Percentiles rank a stretch among this genome's conserved stretches.
These are phyloP conservation scores for Allomyces macrogynus DNA, from an alignment of 192 early-diverging fungal genomes.

Conservation along the genomic window DNA sequence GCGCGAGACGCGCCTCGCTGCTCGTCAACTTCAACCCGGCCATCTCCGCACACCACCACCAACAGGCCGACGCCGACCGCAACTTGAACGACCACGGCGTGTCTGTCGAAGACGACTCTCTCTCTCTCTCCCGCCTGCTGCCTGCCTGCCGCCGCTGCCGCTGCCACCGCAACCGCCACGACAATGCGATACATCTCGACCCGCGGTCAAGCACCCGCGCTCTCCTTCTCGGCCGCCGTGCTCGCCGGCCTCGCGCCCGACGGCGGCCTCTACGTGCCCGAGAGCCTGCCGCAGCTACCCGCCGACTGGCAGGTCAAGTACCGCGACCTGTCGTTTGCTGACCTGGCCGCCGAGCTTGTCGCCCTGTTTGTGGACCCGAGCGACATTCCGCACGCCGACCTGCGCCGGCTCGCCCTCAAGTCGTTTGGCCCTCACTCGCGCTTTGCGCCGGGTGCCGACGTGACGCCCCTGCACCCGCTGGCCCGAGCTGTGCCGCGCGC, in stretches of 20 bases:
- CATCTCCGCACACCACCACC: too few species aligned
- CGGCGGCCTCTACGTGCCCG: conserved; percentile 87
- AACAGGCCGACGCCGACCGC: too few species aligned
- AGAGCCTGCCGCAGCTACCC: conserved; percentile 51
- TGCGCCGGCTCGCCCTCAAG: conserved; percentile 38
- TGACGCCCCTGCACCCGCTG: conserved; percentile 56
- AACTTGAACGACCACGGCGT: too few species aligned
- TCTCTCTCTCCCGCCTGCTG: too few species aligned
- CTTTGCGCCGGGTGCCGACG: conserved; percentile 10
- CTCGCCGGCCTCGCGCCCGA: conserved; percentile 76
- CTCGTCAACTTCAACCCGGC: too few species aligned
- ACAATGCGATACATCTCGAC: conserved; percentile 84
- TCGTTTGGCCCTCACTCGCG: conserved; percentile 24
- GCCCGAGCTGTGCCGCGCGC: conserved; percentile 34
- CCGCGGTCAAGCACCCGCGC: conserved; percentile 42
- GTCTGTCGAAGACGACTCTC: too few species aligned
- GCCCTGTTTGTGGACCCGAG: conserved; percentile 55
- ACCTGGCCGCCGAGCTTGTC: conserved; percentile 67
- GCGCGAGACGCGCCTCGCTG: too few species aligned
- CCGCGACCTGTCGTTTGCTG: conserved; percentile 47
- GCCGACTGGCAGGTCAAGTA: conserved; percentile 48
- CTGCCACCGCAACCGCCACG: neutral
- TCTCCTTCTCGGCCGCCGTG: conserved; percentile 78
- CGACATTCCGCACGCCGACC: conserved; percentile 57
- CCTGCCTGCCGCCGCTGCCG: too few species aligned